These are phyloP conservation scores for Trichoderma sp. DNA, from an alignment of 2,329 filamentous ascomycete species.

Conservation along the genomic window DNA sequence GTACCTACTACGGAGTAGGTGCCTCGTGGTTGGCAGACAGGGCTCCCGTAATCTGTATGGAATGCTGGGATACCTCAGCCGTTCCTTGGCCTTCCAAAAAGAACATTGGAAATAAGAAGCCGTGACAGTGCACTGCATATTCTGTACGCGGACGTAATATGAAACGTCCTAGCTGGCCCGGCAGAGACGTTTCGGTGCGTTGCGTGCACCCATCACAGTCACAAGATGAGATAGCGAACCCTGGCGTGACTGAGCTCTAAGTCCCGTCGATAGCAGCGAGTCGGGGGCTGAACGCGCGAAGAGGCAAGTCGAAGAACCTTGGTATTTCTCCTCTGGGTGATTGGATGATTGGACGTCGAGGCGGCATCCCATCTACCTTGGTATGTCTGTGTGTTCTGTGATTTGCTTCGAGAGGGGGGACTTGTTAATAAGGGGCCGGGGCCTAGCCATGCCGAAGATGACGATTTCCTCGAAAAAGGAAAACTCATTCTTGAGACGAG, in stretches of 20 bases:
- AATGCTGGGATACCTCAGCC: neutral
- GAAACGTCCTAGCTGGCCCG: conserved; percentile 4
- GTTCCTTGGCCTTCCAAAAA: neutral
- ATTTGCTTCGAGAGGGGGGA: neutral
- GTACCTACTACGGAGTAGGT: neutral
- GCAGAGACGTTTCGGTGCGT: neutral
- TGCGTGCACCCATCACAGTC: neutral
- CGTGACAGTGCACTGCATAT: neutral
- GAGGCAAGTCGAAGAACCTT: neutral
- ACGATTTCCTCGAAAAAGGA: neutral
- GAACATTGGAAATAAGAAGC: neutral
- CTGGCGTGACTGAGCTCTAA: neutral
- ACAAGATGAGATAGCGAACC: neutral
- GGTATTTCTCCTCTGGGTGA: neutral
- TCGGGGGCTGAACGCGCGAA: neutral
- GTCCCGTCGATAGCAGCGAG: neutral
- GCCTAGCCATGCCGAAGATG: neutral
- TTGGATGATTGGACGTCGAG: neutral
- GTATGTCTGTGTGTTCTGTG: conserved; percentile 9
- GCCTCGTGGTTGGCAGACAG: neutral
- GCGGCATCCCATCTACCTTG: neutral
- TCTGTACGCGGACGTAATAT: neutral
- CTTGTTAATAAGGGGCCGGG: neutral
- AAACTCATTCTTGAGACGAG: neutral
- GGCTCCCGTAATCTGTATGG: neutral